Evolutionary conservation across 2,329 filamentous ascomycete genomes (phyloP).

Genomic region (Colletotrichum spaethianum): DNA sequence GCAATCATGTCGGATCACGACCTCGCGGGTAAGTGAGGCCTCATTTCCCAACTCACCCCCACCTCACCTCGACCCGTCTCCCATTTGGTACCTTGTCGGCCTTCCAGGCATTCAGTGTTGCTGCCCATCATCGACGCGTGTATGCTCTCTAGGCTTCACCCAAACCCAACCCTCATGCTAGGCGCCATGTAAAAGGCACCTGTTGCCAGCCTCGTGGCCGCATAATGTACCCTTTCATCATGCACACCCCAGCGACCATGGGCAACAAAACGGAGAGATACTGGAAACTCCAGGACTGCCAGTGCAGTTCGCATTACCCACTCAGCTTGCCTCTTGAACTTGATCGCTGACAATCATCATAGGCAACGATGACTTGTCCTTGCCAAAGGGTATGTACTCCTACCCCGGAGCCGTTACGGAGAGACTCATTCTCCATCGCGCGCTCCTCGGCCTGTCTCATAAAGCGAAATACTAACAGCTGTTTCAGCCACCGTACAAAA

Average conservation of each 20-base stretch:
- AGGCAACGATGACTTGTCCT: slow-evolving; percentile 75
- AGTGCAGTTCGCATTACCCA: not conserved
- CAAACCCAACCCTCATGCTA: not conserved
- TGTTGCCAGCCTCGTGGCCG: too few relatives aligned
- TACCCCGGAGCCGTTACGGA: not conserved
- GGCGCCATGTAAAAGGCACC: slow-evolving; percentile 2
- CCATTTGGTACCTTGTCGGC: too few relatives aligned
- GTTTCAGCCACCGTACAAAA: slow-evolving; percentile 77
- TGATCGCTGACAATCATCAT: slow-evolving; percentile 51
- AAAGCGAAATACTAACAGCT: not conserved
- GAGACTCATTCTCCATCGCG: not conserved
- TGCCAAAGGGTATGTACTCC: slow-evolving; percentile 71
- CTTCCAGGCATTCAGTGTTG: not conserved
- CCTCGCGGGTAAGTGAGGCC: slow-evolving; percentile 70
- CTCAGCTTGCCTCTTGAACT: not conserved
- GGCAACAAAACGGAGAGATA: not conserved
- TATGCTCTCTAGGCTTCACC: not conserved
- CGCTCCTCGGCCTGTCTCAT: not conserved
- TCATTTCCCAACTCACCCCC: not conserved
- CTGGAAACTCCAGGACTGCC: not conserved
- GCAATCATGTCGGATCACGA: slow-evolving; percentile 75
- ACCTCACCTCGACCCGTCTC: not conserved
- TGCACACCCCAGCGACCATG: not conserved
- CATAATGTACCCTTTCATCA: not conserved
- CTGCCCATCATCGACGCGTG: not conserved